Base-by-base conservation (phyloP, 495 filamentous ascomycete genomes). In the Podospora bellae-mahoneyi region DNA sequence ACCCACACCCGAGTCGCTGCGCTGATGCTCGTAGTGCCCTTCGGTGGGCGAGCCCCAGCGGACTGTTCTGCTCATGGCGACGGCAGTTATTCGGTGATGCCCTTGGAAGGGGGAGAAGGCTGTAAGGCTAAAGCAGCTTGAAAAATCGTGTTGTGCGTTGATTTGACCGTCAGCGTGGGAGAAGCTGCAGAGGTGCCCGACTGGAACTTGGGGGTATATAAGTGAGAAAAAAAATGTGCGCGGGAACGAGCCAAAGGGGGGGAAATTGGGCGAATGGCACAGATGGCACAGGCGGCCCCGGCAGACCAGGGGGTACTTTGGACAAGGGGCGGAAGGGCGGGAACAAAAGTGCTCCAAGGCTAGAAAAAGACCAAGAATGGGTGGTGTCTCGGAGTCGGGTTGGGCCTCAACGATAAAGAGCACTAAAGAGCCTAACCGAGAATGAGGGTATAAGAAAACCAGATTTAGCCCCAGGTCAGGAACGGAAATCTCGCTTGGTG, bases 121-220 rank as follows among this genome's bases (percentile, higher is more conserved):
- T 74, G 66, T 66, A 71, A 64, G 71, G 72, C 72, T 71, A 74
- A 70, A 74, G 75, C 75, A 73, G 75, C 62, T 66, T 28, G 59
- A 66, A 66, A 70, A 73, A 69, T 75, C 78, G 76, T 79, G 77
- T 78, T 75, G 69, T 75, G 76, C 75, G 77, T 76, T 79, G 77
- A 79, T 79, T 79, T 78, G 77, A 77, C 76, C 64, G 69, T 48
- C 60, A 56, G 57, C 59, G 66, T 65, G 66, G 66, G 73, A 69
- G 67, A 60, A 62, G 71, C 77, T 79, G 76, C 77, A 78, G 62
- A 53, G 62, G 74, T 79, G 77, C 77, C 76, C 74, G 74, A 79
- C 72, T 72, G 71, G 55, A 67, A 53, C 60, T 15, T 58, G 27
- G 23, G 23, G 69, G 65, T 71, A 65, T 77, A 77, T 77, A 74